Evolutionary conservation across 345 rosid genomes (phyloP).

Genomic region (Mangifera indica): DNA sequence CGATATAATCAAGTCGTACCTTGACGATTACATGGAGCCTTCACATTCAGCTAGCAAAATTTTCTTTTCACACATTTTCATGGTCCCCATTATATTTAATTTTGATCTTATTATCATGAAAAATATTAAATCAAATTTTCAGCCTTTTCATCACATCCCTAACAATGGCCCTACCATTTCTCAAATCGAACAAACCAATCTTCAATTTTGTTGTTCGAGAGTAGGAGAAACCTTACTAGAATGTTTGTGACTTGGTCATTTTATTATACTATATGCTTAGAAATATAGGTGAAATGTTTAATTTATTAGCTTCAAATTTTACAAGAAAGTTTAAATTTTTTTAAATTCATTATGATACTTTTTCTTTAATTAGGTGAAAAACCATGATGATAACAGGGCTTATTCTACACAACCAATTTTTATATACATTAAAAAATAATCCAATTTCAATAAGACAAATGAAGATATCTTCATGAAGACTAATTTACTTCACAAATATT

Average conservation of each 20-base stretch:
- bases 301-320: too few relatives aligned
- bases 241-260: neutral
- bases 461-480: conserved; percentile 4
- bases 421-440: neutral
- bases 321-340: too few relatives aligned
- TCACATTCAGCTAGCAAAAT: neutral
- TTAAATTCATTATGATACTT: neutral
- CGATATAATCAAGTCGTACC: neutral
- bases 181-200: neutral
- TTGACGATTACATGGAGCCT: conserved; percentile 21
- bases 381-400: neutral
- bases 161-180: conserved; percentile 23
- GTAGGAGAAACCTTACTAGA: conserved; percentile 7
- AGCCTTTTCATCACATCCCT: conserved; percentile 27
- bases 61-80: conserved; percentile 11
- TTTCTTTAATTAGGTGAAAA: neutral
- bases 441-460: conserved; percentile 13
- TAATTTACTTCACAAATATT: neutral
- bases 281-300: too few relatives aligned
- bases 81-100: neutral
- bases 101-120: conserved; percentile 4
- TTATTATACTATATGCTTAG: neutral
- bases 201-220: conserved; percentile 20
- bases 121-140: conserved; percentile 1
- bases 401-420: neutral